Evolutionary conservation across 345 rosid genomes (phyloP).

Genomic region (Mallotus nudiflorus): DNA sequence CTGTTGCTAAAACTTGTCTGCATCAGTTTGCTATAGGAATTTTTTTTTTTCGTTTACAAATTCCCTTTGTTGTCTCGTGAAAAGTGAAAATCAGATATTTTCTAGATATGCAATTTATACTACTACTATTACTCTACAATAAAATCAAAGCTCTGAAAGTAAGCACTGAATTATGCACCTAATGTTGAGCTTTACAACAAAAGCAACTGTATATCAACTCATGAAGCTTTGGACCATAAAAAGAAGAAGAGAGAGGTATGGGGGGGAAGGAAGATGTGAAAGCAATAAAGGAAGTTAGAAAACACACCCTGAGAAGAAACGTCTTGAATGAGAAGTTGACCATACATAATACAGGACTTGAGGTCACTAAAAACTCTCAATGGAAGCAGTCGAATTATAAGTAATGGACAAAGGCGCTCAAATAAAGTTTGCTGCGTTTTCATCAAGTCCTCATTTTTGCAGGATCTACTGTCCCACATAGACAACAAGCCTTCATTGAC

Average conservation of each 20-base stretch:
- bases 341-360: conserved; percentile 52
- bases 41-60: too few species aligned
- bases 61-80: too few species aligned
- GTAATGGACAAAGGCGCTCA: conserved; percentile 84
- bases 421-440: conserved; percentile 53
- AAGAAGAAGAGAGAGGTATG: conserved; percentile 1
- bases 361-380: conserved; percentile 67
- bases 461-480: conserved; percentile 36
- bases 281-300: too few species aligned
- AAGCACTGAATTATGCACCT: conserved; percentile 1
- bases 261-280: conserved; percentile 10
- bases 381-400: conserved; percentile 80
- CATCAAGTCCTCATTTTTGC: conserved; percentile 31
- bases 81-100: too few species aligned
- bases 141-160: too few species aligned
- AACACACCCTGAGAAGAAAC: conserved; percentile 41
- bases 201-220: not conserved
- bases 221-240: conserved; percentile 1
- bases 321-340: conserved; percentile 45
- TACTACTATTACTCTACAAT: too few species aligned
- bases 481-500: conserved; percentile 39
- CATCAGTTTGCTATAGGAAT: too few species aligned
- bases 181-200: not conserved
- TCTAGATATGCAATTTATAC: too few species aligned
- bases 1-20: too few species aligned